A percentile compares a stretch with the other conserved stretches of the same genome.
These are phyloP conservation scores for Trichoderma asperellum DNA, from an alignment of 2,329 filamentous ascomycete genomes.

Conservation along the genomic window DNA sequence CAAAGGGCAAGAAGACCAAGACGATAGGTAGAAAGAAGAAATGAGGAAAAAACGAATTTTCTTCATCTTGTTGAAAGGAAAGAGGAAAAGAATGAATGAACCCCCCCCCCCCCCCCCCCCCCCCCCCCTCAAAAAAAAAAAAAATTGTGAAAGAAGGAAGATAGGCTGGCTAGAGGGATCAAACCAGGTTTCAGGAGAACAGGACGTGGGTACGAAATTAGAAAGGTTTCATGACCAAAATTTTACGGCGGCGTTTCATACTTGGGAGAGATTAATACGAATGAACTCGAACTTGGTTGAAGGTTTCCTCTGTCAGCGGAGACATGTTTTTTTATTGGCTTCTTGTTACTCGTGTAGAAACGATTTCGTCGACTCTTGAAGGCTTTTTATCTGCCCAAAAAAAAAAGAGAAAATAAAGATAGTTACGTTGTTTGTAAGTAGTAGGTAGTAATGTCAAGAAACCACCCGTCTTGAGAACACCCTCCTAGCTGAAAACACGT, in stretches of 20 bases:
- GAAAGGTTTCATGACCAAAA: conserved; percentile 6
- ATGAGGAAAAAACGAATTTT: conserved; percentile 26
- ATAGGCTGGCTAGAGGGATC: not conserved
- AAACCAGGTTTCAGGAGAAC: conserved; percentile 2
- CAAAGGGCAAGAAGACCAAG: conserved; percentile 52
- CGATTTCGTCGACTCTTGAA: not conserved
- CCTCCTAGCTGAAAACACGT: not conserved
- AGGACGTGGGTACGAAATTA: conserved; percentile 10
- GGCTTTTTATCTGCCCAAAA: not conserved
- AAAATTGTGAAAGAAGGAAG: not conserved
- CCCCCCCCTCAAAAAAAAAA: not conserved
- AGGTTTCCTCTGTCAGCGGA: not conserved
- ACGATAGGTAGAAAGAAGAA: conserved; percentile 38
- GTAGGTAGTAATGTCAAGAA: conserved; percentile 17
- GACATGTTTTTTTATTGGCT: not conserved
- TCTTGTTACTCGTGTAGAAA: not conserved
- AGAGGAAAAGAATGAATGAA: not conserved
- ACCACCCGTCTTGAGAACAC: not conserved
- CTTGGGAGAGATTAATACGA: not conserved
- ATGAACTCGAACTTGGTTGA: conserved; percentile 3
- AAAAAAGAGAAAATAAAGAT: conserved; percentile 6
- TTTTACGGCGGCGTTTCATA: conserved; percentile 9
- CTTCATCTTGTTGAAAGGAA: not conserved
- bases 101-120: too few species aligned
- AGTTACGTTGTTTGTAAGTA: not conserved